phyloP scores from a whole-genome alignment of 805 yeast genomes.

The Sugiyamaella marilandica region DNA sequence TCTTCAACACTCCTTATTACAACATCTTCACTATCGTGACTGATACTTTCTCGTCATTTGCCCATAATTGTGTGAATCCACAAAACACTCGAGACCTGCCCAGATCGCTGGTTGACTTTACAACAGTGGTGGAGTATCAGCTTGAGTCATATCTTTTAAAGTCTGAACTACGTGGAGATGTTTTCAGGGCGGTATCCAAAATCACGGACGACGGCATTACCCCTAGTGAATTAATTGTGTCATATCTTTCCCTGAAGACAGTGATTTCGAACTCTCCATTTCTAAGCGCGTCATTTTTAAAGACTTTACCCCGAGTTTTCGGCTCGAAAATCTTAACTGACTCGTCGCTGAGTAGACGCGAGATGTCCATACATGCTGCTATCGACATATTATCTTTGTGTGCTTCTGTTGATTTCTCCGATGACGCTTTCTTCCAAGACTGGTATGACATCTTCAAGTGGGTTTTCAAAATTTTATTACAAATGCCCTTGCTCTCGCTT shows the following conservation, averaged over 20 bases:
- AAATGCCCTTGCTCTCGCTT: background rate
- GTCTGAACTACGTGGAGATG: background rate
- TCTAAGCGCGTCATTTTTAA: background rate
- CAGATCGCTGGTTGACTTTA: background rate
- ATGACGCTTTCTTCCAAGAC: background rate
- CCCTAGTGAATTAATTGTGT: background rate
- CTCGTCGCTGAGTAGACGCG: conserved; percentile 5
- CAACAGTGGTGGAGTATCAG: background rate
- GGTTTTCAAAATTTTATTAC: background rate
- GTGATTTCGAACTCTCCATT: background rate
- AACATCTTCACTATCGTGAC: too few species aligned
- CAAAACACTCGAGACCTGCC: background rate
- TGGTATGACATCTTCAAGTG: conserved; percentile 6
- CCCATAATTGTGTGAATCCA: background rate
- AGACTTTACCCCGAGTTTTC: conserved; percentile 2
- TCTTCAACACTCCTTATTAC: too few species aligned
- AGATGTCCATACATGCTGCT: background rate
- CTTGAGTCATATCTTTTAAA: background rate
- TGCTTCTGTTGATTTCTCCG: background rate
- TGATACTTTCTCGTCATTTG: too few species aligned
- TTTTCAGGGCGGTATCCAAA: background rate
- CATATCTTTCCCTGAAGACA: background rate
- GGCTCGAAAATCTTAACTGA: conserved; percentile 7
- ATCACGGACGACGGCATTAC: background rate
- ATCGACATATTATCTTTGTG: conserved; percentile 6